Percentiles rank a stretch among this genome's conserved stretches.
Evolutionary conservation across 2,329 filamentous ascomycete genomes (phyloP).

Genomic region (Gaeumannomyces sp.): DNA sequence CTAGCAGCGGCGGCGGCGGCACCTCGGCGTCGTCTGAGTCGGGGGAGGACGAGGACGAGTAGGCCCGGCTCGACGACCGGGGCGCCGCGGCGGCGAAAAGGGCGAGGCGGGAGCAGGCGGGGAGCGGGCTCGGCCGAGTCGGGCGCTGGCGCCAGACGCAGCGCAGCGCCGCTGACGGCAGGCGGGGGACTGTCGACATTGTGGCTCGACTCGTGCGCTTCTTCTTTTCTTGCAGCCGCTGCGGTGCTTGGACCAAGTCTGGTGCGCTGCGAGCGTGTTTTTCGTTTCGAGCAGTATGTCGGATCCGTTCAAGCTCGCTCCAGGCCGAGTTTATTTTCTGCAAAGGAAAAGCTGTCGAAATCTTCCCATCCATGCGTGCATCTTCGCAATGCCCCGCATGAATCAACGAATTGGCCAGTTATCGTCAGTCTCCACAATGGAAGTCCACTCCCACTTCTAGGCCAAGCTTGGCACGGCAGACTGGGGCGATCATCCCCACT

Average conservation of each 20-base stretch:
- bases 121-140: not conserved
- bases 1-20: slow-evolving; percentile 39
- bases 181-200: not conserved
- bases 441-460: no score
- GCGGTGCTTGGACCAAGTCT: no score
- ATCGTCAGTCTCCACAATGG: no score
- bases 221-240: no score
- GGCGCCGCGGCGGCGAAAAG: slow-evolving; percentile 3
- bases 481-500: not conserved
- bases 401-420: not conserved
- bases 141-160: not conserved
- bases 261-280: no score
- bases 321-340: no score
- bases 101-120: not conserved
- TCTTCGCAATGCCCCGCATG: not conserved
- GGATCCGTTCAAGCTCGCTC: no score
- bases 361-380: not conserved
- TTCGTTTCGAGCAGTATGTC: no score
- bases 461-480: not conserved
- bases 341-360: not conserved
- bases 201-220: not conserved
- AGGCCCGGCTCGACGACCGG: slow-evolving; percentile 2
- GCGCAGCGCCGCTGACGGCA: slow-evolving; percentile 1
- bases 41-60: slow-evolving; percentile 15
- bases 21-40: slow-evolving; percentile 24